Evolutionary conservation across 805 yeast species (phyloP).

Genomic region (Metschnikowia similis): DNA sequence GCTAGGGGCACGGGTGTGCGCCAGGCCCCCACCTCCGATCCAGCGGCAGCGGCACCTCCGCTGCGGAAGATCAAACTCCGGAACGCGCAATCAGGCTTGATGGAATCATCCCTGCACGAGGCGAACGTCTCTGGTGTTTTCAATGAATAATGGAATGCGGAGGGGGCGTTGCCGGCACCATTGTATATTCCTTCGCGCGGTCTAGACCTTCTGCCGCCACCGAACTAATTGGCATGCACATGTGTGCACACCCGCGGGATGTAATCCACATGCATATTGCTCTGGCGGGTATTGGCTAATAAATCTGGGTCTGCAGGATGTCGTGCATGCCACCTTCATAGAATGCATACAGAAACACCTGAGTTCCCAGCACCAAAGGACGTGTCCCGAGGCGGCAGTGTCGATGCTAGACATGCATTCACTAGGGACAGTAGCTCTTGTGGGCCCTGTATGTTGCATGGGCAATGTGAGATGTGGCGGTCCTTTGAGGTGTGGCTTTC

Average conservation of each 20-base stretch:
- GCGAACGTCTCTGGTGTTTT: not conserved
- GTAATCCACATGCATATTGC: not conserved
- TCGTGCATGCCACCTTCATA: too few relatives aligned
- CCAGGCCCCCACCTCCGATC: too few relatives aligned
- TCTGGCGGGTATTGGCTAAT: not conserved
- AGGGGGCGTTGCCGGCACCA: not conserved
- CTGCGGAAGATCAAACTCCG: not conserved
- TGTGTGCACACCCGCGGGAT: not conserved
- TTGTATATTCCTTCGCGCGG: not conserved
- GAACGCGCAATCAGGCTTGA: too few relatives aligned
- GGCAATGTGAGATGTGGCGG: too few relatives aligned
- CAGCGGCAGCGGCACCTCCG: too few relatives aligned
- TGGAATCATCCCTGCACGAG: not conserved
- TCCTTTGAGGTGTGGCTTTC: too few relatives aligned
- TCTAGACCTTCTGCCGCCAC: conserved; percentile 1
- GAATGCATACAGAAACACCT: too few relatives aligned
- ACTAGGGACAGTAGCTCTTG: too few relatives aligned
- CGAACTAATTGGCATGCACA: not conserved
- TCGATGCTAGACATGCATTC: too few relatives aligned
- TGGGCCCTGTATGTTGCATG: too few relatives aligned
- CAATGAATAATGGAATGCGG: not conserved
- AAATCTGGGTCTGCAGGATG: not conserved
- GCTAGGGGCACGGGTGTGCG: not conserved
- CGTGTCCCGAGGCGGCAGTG: too few relatives aligned
- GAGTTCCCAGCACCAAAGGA: too few relatives aligned